These are phyloP conservation scores for Epichloe hybrida DNA, from an alignment of 2,329 filamentous ascomycete genomes.

Conservation along the genomic window DNA sequence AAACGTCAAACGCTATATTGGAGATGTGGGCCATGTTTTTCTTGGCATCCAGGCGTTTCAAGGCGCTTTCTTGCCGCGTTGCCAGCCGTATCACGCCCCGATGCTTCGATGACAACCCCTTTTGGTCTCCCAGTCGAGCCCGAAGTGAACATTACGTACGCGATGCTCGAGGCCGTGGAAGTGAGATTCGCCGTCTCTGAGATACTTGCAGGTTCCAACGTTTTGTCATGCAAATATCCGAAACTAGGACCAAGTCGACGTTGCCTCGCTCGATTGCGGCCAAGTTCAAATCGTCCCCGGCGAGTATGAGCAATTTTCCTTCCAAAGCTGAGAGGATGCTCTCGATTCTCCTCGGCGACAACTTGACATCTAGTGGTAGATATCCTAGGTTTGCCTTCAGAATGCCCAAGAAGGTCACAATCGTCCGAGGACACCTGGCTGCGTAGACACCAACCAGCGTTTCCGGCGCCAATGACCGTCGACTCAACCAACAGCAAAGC, in stretches of 20 bases:
- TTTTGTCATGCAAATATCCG: conserved; percentile 3
- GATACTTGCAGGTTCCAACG: background rate
- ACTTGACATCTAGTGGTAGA: conserved; percentile 11
- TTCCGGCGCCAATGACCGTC: conserved; percentile 4
- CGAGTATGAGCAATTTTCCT: conserved; percentile 7
- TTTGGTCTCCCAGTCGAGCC: conserved; percentile 13
- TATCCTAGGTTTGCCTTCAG: conserved; percentile 14
- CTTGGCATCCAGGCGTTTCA: background rate
- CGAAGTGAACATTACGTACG: conserved; percentile 12
- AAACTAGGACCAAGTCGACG: conserved; percentile 7
- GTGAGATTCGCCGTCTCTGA: background rate
- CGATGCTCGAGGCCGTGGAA: background rate
- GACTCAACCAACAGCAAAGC: conserved; percentile 9
- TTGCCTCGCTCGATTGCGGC: background rate
- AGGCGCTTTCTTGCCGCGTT: background rate
- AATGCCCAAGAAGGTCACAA: conserved; percentile 12
- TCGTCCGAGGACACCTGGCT: conserved; percentile 9
- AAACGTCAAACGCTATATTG: conserved; percentile 8
- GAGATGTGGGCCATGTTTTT: conserved; percentile 2
- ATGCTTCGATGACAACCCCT: conserved; percentile 12
- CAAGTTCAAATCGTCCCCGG: conserved; percentile 2
- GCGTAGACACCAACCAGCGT: conserved; percentile 11
- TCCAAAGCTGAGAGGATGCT: conserved; percentile 8
- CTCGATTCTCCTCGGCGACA: conserved; percentile 8
- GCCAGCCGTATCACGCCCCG: conserved; percentile 3